Percentiles rank a stretch among this genome's conserved stretches.
phyloP scores from a whole-genome alignment of 169 alveolate genomes.

The Plasmodium relictum region DNA sequence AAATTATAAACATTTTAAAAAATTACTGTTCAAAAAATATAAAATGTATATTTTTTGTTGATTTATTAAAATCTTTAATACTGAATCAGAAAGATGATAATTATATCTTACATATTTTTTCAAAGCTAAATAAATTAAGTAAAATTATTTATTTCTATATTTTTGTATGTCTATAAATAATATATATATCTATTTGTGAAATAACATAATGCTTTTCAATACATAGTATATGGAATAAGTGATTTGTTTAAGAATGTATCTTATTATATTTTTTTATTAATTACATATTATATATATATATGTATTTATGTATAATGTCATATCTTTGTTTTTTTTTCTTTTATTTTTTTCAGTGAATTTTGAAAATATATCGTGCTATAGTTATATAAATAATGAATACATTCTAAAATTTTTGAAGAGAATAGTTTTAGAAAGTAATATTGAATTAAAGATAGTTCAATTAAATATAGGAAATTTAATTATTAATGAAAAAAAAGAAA shows the following conservation, averaged over 20 bases:
- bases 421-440: conserved; percentile 48
- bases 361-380: conserved; percentile 45
- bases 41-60: conserved; percentile 10
- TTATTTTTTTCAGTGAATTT: conserved; percentile 15
- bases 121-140: conserved; percentile 55
- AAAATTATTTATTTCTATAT: conserved; percentile 4
- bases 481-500: conserved; percentile 58
- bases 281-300: neutral
- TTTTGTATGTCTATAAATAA: neutral
- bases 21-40: conserved; percentile 19
- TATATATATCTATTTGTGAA: neutral
- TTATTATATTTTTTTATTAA: neutral
- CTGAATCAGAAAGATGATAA: conserved; percentile 45
- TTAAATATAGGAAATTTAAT: conserved; percentile 47
- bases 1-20: conserved; percentile 42
- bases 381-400: conserved; percentile 32
- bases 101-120: conserved; percentile 23
- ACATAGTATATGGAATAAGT: too few species aligned
- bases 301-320: neutral
- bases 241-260: neutral
- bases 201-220: too few species aligned
- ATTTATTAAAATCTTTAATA: conserved; percentile 48
- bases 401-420: conserved; percentile 57
- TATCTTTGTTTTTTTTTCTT: neutral
- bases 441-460: conserved; percentile 9